These are phyloP conservation scores for Apodospora peruviana DNA, from an alignment of 495 filamentous ascomycete genomes.

Conservation along the genomic window DNA sequence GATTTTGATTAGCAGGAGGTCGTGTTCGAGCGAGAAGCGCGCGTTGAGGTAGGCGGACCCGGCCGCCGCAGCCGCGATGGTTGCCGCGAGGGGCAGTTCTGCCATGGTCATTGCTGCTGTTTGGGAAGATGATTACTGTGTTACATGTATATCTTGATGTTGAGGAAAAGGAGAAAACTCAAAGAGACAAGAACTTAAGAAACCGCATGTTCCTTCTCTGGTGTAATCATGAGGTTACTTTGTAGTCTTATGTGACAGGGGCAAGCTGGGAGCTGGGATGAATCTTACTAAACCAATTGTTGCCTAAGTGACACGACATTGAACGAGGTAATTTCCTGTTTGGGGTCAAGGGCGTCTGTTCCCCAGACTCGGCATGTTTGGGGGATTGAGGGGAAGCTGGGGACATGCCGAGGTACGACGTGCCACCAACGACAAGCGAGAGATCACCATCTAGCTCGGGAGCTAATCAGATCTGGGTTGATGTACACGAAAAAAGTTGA, in stretches of 20 bases:
- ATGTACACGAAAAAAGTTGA: too few relatives aligned
- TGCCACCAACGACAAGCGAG: too few relatives aligned
- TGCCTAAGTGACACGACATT: background rate
- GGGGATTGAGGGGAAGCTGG: background rate
- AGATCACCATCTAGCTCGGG: too few relatives aligned
- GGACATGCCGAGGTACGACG: slow-evolving; percentile 1
- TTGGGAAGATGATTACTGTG: too few relatives aligned
- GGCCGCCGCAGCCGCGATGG: slow-evolving; percentile 55
- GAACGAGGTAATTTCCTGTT: background rate
- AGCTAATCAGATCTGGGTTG: too few relatives aligned
- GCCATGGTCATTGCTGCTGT: background rate
- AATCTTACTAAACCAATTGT: background rate
- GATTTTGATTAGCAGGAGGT: slow-evolving; percentile 51
- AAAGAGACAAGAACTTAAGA: background rate
- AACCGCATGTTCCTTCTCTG: too few relatives aligned
- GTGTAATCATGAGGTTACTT: too few relatives aligned
- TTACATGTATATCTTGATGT: background rate
- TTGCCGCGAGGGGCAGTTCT: background rate
- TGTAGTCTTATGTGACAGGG: background rate
- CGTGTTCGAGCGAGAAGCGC: slow-evolving; percentile 61
- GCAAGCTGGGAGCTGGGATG: too few relatives aligned
- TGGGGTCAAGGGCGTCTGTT: background rate
- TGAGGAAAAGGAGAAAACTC: background rate
- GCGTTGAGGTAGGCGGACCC: slow-evolving; percentile 77
- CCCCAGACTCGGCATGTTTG: background rate